Base-by-base conservation (phyloP, 495 filamentous ascomycete genomes). In the Podospora comata region DNA sequence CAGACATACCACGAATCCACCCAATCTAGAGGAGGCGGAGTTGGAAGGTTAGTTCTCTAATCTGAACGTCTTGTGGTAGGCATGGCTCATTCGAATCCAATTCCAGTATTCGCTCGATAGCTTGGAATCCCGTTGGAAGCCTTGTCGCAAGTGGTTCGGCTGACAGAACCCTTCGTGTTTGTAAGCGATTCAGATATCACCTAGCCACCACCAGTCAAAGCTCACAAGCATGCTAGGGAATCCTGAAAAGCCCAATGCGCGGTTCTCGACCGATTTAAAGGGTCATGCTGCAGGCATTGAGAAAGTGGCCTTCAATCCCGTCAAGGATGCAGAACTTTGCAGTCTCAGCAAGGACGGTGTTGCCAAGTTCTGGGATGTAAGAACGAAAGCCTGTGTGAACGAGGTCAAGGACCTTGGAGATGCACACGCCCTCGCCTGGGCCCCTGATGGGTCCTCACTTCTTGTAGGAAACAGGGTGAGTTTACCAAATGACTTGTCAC, bases 291-390 rank as follows among this genome's bases (percentile, higher is more conserved):
- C 87, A 11, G 83, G 82, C 7, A 89, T 97, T 19, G 94, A 97
- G 78, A 91, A 92, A 68, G 90, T 97, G 2, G 86, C 91, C 4
- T 99, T 96, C 81, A 94, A 97, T 72, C 95, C 95, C 2, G 85
- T 86, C 5, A 92, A 90, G 71, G 93, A 97, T 70, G 90, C 91
- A 5, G 93, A 96, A 77, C 80, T 99, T 4, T 94, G 91, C 55
- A 97, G 92, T 72, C 88, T 92, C 70, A 91, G 91, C 26, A 85
- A 83, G 13, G 95, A 98, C 77, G 94, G 94, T 0, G 89, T 90
- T 18, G 90, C 96, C 68, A 88, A 90, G 68, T 88, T 99, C 70
- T 99, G 95, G 95, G 96, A 99, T 68, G 92, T 96, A 19, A 85
- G 93, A 70, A 91, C 86, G 26, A 94, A 92, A 77, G 77, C 83